Conservation (phyloP, 306 rosid species). For the Quercus suber region DNA sequence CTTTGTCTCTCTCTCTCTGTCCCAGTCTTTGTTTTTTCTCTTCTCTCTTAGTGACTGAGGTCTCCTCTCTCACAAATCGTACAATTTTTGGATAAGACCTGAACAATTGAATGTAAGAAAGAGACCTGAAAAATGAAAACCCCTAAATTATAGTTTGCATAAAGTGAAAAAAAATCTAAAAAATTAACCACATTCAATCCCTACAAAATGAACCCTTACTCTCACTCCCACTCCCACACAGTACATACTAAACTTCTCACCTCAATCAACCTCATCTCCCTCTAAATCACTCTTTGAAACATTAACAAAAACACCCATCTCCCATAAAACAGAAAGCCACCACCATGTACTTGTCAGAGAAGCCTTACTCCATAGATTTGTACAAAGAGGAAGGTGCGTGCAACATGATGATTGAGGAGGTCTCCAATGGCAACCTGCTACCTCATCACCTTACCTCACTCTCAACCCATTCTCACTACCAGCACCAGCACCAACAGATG, state of each 20-base stretch:
- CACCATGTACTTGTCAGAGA: slow-evolving; percentile 66
- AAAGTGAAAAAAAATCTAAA: not conserved
- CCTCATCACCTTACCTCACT: slow-evolving; percentile 22
- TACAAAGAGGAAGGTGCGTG: slow-evolving; percentile 59
- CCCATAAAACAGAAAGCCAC: not conserved
- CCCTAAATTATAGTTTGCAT: not conserved
- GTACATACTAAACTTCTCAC: no score
- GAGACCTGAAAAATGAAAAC: not conserved
- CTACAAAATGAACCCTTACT: no score
- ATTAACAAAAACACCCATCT: not conserved
- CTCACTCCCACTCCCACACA: no score
- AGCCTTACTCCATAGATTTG: slow-evolving; percentile 68
- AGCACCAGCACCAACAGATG: slow-evolving; percentile 43
- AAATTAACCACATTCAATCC: not conserved
- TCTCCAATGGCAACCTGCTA: slow-evolving; percentile 37
- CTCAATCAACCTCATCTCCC: no score
- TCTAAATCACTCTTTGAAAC: not conserved
- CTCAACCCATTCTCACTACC: not conserved
- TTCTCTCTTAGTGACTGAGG: no score
- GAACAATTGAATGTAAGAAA: no score
- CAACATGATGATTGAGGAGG: slow-evolving; percentile 76
- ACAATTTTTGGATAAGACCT: no score
- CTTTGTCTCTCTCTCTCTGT: no score
- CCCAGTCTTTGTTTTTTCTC: no score
- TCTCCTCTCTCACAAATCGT: no score